A percentile compares a stretch with the other conserved stretches of the same genome.
Conservation (phyloP, 176 grass and related monocot genomes). For the Luzula sylvatica region DNA sequence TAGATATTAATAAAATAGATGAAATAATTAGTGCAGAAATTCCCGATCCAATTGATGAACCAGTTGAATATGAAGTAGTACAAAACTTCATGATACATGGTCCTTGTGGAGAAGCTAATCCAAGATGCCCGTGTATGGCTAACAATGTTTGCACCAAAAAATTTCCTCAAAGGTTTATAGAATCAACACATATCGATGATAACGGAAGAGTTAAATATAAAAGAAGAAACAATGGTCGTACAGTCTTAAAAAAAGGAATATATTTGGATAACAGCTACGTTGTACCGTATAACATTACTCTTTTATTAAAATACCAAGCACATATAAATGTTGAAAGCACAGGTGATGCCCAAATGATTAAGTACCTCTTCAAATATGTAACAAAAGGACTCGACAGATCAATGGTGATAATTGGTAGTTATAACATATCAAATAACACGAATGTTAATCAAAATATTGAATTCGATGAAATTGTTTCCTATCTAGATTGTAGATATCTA, state of each 20-base stretch:
- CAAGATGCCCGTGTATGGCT: neutral
- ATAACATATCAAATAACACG: too few relatives aligned
- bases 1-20: neutral
- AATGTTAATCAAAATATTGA: too few relatives aligned
- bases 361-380: neutral
- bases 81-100: too few relatives aligned
- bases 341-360: neutral
- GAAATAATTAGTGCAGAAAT: too few relatives aligned
- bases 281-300: neutral
- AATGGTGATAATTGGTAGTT: neutral
- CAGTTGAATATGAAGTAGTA: neutral
- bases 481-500: neutral
- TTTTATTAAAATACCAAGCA: too few relatives aligned
- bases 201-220: neutral
- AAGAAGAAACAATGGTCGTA: too few relatives aligned
- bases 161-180: neutral
- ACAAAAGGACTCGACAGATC: neutral
- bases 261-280: neutral
- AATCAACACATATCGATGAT: neutral
- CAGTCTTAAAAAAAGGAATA: neutral
- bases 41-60: neutral
- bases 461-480: neutral
- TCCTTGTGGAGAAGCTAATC: neutral
- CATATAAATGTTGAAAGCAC: too few relatives aligned
- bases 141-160: neutral